Evolutionary conservation across 2,329 filamentous ascomycete genomes (phyloP), one percentile per base, ranked within the genome.

Genomic region (Cladorrhinum sp.): DNA sequence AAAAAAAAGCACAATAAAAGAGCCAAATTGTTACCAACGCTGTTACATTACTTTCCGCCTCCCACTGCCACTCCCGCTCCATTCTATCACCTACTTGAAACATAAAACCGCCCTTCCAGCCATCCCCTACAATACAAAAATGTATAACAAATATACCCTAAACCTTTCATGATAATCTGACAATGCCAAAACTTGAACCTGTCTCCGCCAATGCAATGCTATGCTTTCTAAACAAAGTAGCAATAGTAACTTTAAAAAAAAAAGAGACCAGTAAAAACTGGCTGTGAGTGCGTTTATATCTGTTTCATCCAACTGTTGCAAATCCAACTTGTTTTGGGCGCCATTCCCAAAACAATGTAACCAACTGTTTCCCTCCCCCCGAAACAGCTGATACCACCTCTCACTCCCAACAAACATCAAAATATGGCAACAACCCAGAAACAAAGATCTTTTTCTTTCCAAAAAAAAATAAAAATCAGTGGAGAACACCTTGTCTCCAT

Each of bases 401-500:
- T 10, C 26, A 30, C 26, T 30, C 10, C 26, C 26, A n/a, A n/a
- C 26, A 28, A 36, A 36, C 33, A 36, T 36, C 33, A 36, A 36
- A 36, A 36, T 16, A 46, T 46, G 42, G 42, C 42, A 21, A 18
- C n/a, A 46, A 46, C 42, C 18, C 16, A 46, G 3, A 18, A 46
- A 42, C 2, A 46, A 8, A 46, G n/a, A 46, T 18, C 3, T 18
- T 18, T 18, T 9, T 28, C 26, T 28, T 28, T 28, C 26, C 9
- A 28, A 4, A 16, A 42, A 7, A 39, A 50, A 24, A 26, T 26
- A 23, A 24, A 51, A 20, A n/a, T 60, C 49, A 67, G 18, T 68
- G 69, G 61, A 63, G 57, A 12, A 75, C 69, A 16, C 68, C 62
- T 63, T 73, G 72, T 24, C 73, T 67, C 73, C 73, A 75, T 18